Conservation (phyloP, 2,329 filamentous ascomycete species). For the Neonectria hederae region DNA sequence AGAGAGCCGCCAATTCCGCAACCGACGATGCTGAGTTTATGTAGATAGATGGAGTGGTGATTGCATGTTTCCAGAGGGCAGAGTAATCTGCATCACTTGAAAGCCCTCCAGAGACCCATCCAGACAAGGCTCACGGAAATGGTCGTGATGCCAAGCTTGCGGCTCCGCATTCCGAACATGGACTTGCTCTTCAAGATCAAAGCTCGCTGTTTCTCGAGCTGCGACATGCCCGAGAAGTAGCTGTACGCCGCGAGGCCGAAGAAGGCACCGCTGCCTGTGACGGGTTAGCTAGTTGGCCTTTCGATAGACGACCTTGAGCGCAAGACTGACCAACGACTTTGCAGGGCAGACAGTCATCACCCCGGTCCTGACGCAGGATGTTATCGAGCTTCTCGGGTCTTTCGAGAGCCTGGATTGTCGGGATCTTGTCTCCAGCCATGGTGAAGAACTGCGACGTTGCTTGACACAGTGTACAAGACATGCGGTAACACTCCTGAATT, state of each 20-base stretch:
- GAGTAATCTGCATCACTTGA: slow-evolving; percentile 49
- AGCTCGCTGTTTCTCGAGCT: slow-evolving; percentile 73
- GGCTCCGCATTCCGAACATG: slow-evolving; percentile 76
- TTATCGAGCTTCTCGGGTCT: slow-evolving; percentile 70
- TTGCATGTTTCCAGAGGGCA: slow-evolving; percentile 10
- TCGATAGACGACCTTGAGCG: background rate
- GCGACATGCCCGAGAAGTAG: slow-evolving; percentile 77
- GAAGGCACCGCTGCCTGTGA: slow-evolving; percentile 76
- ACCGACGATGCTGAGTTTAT: background rate
- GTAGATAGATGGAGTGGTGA: slow-evolving; percentile 21
- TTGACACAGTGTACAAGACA: background rate
- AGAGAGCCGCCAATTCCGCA: background rate
- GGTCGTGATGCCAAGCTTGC: slow-evolving; percentile 71
- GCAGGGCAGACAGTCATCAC: slow-evolving; percentile 76
- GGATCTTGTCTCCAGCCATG: slow-evolving; percentile 54
- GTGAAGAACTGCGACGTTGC: slow-evolving; percentile 8
- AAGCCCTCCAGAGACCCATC: slow-evolving; percentile 75
- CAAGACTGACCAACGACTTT: slow-evolving; percentile 71
- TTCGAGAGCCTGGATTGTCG: slow-evolving; percentile 63
- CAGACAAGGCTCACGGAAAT: slow-evolving; percentile 75
- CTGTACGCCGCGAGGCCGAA: slow-evolving; percentile 80
- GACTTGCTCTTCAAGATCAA: slow-evolving; percentile 74
- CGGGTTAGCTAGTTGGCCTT: slow-evolving; percentile 21
- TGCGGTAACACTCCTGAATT: slow-evolving; percentile 17
- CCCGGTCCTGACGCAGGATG: slow-evolving; percentile 64